Evolutionary conservation across 805 yeast species (phyloP).

Genomic region (Candida alai): DNA sequence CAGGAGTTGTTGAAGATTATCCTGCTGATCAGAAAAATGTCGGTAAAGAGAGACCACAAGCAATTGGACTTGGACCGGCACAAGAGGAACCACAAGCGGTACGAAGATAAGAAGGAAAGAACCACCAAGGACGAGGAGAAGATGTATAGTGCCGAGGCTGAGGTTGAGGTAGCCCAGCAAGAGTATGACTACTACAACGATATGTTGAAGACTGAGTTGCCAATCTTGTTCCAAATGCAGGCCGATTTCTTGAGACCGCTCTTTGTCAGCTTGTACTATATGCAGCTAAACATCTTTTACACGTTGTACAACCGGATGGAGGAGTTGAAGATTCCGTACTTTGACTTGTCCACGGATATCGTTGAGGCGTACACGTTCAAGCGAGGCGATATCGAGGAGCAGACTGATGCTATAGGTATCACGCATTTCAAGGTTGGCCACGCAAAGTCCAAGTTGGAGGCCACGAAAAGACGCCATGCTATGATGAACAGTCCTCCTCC

Average conservation of each 20-base stretch:
- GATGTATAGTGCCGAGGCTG: constrained; percentile 85
- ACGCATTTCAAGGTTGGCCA: constrained; percentile 89
- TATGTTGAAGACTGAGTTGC: constrained; percentile 86
- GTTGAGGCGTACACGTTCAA: constrained; percentile 73
- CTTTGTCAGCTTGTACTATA: constrained; percentile 90
- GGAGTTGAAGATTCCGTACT: constrained; percentile 95
- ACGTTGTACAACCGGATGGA: constrained; percentile 88
- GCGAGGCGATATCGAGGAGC: constrained; percentile 89
- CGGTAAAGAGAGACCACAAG: constrained; percentile 92
- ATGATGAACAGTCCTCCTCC: constrained; percentile 17
- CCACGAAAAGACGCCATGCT: constrained; percentile 74
- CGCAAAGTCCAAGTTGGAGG: constrained; percentile 78
- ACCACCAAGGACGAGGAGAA: constrained; percentile 88
- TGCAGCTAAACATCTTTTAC: constrained; percentile 97
- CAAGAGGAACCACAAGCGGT: constrained; percentile 62
- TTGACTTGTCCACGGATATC: constrained; percentile 81
- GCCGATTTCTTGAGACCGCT: constrained; percentile 90
- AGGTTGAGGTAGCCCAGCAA: constrained; percentile 85
- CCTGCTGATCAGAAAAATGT: constrained; percentile 83
- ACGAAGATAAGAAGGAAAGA: constrained; percentile 78
- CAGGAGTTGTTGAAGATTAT: constrained; percentile 84
- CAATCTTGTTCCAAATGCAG: constrained; percentile 81
- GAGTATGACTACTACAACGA: constrained; percentile 96
- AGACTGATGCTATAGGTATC: constrained; percentile 82
- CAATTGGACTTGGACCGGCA: constrained; percentile 91